Evolutionary conservation across 306 rosid genomes (phyloP).

Genomic region (Sicyos edulis): DNA sequence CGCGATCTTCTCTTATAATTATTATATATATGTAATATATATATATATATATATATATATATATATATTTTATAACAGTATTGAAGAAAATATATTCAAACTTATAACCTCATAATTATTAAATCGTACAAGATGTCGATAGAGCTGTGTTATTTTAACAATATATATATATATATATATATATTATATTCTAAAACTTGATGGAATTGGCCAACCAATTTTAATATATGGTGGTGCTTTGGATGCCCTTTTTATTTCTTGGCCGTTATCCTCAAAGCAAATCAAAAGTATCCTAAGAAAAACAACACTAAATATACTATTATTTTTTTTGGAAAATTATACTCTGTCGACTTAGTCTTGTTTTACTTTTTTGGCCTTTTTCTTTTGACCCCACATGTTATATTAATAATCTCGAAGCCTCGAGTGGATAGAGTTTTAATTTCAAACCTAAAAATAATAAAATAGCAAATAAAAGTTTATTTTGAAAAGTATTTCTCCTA

Average conservation of each 20-base stretch:
- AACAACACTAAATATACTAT: not conserved
- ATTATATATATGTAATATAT: no score
- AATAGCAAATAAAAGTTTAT: not conserved
- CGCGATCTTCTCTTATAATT: no score
- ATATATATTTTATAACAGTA: no score
- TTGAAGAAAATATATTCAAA: no score
- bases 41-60: no score
- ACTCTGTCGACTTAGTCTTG: not conserved
- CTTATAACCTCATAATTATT: no score
- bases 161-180: no score
- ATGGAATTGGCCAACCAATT: no score
- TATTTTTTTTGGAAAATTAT: not conserved
- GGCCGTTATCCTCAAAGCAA: not conserved
- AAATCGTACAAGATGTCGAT: no score
- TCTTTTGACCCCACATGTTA: no score
- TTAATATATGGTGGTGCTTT: not conserved
- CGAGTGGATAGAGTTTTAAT: not conserved
- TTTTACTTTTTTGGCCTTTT: not conserved
- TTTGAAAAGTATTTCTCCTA: not conserved
- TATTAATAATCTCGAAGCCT: not conserved
- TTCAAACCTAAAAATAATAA: not conserved
- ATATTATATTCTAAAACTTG: no score
- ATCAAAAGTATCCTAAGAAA: not conserved
- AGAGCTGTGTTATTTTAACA: no score
- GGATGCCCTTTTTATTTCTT: constrained; percentile 10